Conservation (phyloP, 495 filamentous ascomycete species). For the Cairneyella variabilis region DNA sequence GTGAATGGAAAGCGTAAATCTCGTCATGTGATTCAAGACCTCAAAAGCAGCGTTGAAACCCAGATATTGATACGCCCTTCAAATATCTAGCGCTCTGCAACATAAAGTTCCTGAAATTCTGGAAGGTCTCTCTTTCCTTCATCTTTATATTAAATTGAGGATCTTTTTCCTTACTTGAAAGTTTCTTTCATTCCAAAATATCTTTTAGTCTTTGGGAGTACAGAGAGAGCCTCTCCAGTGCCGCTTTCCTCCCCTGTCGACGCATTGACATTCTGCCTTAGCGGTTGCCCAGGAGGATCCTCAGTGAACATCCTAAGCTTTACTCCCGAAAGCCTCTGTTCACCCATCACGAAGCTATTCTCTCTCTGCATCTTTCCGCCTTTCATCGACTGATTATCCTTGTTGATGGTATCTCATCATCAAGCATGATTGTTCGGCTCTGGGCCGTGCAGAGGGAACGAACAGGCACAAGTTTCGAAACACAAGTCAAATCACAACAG, state of each 20-base stretch:
- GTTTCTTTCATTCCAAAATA: no score
- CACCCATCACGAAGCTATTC: not conserved
- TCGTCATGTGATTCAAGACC: no score
- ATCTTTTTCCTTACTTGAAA: no score
- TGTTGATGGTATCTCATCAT: conserved; percentile 11
- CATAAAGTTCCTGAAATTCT: no score
- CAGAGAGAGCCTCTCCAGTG: not conserved
- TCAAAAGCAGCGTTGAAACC: no score
- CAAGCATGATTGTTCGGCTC: conserved; percentile 26
- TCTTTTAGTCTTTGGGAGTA: not conserved
- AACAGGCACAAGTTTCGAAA: conserved; percentile 17
- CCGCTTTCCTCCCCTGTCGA: no score
- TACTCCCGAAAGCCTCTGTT: not conserved
- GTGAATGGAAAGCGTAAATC: no score
- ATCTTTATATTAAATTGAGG: no score
- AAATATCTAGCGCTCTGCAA: no score
- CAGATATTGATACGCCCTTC: no score
- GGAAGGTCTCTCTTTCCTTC: no score
- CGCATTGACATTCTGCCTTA: not conserved
- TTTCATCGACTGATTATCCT: not conserved
- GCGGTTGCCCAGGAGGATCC: not conserved
- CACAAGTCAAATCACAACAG: conserved; percentile 3
- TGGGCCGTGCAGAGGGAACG: conserved; percentile 20
- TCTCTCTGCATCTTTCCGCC: not conserved
- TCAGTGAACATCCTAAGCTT: not conserved